Percentiles rank a stretch among this genome's conserved stretches.
Conservation (phyloP, 306 rosid genomes). For the Vigna unguiculata region DNA sequence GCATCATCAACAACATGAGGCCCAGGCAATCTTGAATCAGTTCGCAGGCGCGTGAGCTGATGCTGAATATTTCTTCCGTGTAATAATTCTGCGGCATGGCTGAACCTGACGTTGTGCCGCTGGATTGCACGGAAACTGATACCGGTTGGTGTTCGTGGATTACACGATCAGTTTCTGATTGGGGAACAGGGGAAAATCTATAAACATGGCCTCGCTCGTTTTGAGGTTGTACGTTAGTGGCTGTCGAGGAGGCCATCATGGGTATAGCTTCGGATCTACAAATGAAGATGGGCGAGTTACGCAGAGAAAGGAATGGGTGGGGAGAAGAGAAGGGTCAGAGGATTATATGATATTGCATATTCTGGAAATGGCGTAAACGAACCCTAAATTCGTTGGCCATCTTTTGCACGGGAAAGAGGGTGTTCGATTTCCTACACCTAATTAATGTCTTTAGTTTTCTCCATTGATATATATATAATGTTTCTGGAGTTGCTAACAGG, state of each 20-base stretch:
- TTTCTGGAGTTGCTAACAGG: too few relatives aligned
- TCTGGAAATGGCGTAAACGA: not conserved
- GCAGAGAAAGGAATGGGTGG: not conserved
- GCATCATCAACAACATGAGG: constrained; percentile 35
- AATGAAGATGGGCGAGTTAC: not conserved
- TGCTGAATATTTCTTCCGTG: not conserved
- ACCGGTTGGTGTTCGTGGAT: constrained; percentile 1
- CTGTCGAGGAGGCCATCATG: constrained; percentile 39
- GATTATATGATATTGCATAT: not conserved
- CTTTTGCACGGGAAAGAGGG: not conserved
- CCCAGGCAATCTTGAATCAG: constrained; percentile 45
- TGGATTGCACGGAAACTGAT: constrained; percentile 38
- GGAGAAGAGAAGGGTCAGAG: not conserved
- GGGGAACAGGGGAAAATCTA: constrained; percentile 43
- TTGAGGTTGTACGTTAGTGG: constrained; percentile 23
- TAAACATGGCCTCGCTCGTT: constrained; percentile 35
- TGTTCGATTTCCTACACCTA: constrained; percentile 15
- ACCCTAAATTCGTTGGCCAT: constrained; percentile 7
- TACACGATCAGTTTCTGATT: constrained; percentile 16
- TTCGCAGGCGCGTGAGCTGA: constrained; percentile 5
- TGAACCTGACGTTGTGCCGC: not conserved
- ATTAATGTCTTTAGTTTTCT: constrained; percentile 25
- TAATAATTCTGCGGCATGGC: not conserved
- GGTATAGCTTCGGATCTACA: not conserved
- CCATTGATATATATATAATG: too few relatives aligned